These are phyloP conservation scores for Anethum foeniculum DNA, from an alignment of 140 eudicot species.

Conservation along the genomic window DNA sequence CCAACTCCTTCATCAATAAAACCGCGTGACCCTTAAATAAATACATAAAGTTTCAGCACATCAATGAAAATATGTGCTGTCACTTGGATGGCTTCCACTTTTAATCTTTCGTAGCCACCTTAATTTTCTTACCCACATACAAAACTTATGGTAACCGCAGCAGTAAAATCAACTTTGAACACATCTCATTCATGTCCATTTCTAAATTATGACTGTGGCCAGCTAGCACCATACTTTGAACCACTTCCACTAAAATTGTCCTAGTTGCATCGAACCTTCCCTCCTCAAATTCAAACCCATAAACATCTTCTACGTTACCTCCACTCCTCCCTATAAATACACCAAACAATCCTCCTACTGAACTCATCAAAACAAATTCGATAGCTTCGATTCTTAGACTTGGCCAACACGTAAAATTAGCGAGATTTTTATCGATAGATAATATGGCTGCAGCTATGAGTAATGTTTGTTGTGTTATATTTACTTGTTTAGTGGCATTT, in stretches of 20 bases:
- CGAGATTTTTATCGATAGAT: neutral
- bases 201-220: constrained; percentile 15
- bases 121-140: neutral
- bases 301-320: neutral
- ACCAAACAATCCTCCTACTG: neutral
- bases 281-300: constrained; percentile 1
- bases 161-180: neutral
- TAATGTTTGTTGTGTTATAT: neutral
- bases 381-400: neutral
- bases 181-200: neutral
- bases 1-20: neutral
- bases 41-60: neutral
- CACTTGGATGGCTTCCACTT: constrained; percentile 10
- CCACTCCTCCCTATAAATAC: neutral
- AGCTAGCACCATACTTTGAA: constrained; percentile 2
- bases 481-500: neutral
- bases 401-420: neutral
- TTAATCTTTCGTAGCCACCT: neutral
- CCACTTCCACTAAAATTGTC: neutral
- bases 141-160: neutral
- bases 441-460: neutral
- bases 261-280: constrained; percentile 4
- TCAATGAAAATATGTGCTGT: neutral
- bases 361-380: constrained; percentile 4
- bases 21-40: constrained; percentile 5